Evolutionary conservation across 2,329 filamentous ascomycete species (phyloP).

Genomic region (Alternaria burnsii): DNA sequence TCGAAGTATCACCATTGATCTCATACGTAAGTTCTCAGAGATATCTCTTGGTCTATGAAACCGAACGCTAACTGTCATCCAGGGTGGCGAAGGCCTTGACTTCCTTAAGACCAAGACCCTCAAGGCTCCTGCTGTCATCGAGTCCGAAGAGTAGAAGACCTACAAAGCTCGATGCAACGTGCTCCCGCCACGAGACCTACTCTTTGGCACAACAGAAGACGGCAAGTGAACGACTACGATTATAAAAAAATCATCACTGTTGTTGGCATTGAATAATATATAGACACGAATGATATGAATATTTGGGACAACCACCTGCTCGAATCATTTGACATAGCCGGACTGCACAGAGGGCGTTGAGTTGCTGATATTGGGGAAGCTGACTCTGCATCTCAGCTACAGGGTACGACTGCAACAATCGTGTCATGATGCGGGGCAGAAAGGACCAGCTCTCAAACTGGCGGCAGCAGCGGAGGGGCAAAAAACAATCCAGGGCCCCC

Average conservation of each 20-base stretch:
- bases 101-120: constrained; percentile 68
- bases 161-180: constrained; percentile 3
- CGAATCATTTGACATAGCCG: background rate
- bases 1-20: constrained; percentile 91
- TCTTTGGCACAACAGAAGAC: constrained; percentile 3
- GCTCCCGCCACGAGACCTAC: constrained; percentile 3
- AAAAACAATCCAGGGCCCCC: constrained; percentile 13
- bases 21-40: constrained; percentile 80
- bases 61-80: constrained; percentile 6
- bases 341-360: background rate
- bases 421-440: constrained; percentile 2
- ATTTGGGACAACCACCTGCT: background rate
- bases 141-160: constrained; percentile 60
- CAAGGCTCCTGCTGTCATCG: constrained; percentile 70
- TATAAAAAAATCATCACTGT: background rate
- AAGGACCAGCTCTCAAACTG: constrained; percentile 14
- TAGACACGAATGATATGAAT: constrained; percentile 21
- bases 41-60: background rate
- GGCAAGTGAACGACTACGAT: background rate
- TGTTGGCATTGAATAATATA: constrained; percentile 6
- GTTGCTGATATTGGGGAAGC: background rate
- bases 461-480: constrained; percentile 33
- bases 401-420: background rate
- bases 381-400: background rate
- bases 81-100: constrained; percentile 70